Evolutionary conservation across 495 filamentous ascomycete species (phyloP), one percentile per base, ranked within the genome.

Genomic region (Aspergillus nidulans): DNA sequence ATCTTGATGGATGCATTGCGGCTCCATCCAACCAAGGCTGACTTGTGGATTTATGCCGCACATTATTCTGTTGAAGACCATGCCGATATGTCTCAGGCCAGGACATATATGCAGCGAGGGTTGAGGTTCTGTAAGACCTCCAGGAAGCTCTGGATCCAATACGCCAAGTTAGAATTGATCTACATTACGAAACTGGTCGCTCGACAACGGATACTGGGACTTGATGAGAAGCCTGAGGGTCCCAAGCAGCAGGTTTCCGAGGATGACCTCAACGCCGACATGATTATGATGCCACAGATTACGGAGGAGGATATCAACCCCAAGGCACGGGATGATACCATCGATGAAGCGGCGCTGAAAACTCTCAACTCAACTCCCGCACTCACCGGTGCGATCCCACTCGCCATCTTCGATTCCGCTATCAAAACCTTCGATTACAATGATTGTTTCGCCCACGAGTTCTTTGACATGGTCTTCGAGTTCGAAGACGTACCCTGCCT

Each of bases 91-190:
- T 84, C 82, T 50, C 84, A 84, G 21, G 91, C 90, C 10, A 72
- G 94, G 26, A 89, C 87, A 53, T 96, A 92, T 63, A 87, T 97
- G 82, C 86, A 91, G 65, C 76, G 92, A 16, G 94, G 94, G 12
- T 76, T 95, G 49, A 78, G 94, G 43, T 96, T 97, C 65, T 96
- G 91, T 69, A 88, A 85, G 52, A 80, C 72, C 20, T 84, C 85
- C 24, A 79, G 76, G 56, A 69, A 74, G 12, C 62, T 97, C 32
- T 97, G 92, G 94, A 61, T 95, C 32, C 88, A 95, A 70, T 98
- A 97, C 72, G 85, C 85, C 0, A 88, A 88, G 69, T 78, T 95
- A 71, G 94, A 98, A 74, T 86, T 96, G 82, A 87, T 92, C 55
- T 97, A 92, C 74, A 74, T 97, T 40, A 83, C 81, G 19, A 90